These are phyloP conservation scores for Cutaneotrichosporon mucoides DNA, from an alignment of 1,284 basidiomycete genomes.

Conservation along the genomic window DNA sequence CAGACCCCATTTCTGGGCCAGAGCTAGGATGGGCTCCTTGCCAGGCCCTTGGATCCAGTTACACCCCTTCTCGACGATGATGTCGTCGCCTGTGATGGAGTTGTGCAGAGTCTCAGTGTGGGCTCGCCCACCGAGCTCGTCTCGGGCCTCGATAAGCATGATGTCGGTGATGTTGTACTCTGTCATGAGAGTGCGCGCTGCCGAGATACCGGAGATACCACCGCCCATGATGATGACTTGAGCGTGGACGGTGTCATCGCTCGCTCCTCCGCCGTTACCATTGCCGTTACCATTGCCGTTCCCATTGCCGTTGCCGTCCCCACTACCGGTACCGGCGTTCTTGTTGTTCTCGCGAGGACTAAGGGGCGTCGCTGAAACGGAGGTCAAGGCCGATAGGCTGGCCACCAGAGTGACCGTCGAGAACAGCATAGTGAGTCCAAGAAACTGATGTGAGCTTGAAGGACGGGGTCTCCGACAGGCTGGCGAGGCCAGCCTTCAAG, in stretches of 20 bases:
- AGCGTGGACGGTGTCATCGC: conserved; percentile 1
- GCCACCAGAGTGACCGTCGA: too few species aligned
- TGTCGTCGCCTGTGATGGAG: conserved; percentile 30
- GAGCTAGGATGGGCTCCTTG: conserved; percentile 46
- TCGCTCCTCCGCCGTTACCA: background rate
- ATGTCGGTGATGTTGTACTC: conserved; percentile 58
- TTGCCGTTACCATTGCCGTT: too few species aligned
- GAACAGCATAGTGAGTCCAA: too few species aligned
- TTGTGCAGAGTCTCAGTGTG: conserved; percentile 51
- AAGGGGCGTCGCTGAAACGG: too few species aligned
- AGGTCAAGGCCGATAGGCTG: too few species aligned
- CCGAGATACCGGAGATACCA: conserved; percentile 63
- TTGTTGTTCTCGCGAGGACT: too few species aligned
- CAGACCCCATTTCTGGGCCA: conserved; percentile 59
- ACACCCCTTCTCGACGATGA: conserved; percentile 60
- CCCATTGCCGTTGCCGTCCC: too few species aligned
- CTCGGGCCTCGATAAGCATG: conserved; percentile 59
- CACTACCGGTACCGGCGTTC: too few species aligned
- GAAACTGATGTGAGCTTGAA: too few species aligned
- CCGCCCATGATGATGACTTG: conserved; percentile 59
- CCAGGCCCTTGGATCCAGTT: conserved; percentile 66
- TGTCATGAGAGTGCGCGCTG: conserved; percentile 59
- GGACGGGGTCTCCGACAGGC: too few species aligned
- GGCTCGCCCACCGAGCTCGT: conserved; percentile 62
- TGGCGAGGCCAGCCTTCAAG: too few species aligned